phyloP scores from a whole-genome alignment of 2,329 filamentous ascomycete genomes.

The Epichloe sp. region DNA sequence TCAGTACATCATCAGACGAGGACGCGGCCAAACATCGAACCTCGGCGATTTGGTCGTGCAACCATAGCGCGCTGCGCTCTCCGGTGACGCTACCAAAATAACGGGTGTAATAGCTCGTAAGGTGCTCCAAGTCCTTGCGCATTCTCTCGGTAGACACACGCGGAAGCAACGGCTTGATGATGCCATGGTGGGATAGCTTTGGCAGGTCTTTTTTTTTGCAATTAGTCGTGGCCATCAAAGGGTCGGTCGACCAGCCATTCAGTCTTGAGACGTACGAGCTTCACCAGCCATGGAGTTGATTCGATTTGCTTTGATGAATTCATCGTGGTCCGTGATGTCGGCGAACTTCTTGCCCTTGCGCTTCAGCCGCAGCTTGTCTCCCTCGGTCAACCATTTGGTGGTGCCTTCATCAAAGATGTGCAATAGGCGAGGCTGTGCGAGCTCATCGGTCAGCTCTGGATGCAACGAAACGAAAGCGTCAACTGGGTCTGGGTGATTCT shows the following conservation, averaged over 20 bases:
- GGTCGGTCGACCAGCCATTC: neutral
- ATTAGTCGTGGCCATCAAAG: neutral
- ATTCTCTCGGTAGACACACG: constrained; percentile 51
- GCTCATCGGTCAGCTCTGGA: constrained; percentile 13
- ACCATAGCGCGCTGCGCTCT: constrained; percentile 20
- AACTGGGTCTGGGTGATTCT: constrained; percentile 16
- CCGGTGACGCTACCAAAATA: constrained; percentile 33
- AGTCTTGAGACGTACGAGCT: neutral
- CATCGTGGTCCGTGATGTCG: constrained; percentile 53
- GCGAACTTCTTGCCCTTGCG: constrained; percentile 57
- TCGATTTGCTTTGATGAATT: constrained; percentile 25
- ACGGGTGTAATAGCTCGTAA: constrained; percentile 47
- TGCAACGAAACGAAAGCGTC: constrained; percentile 15
- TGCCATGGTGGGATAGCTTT: constrained; percentile 33
- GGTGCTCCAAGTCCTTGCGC: constrained; percentile 47
- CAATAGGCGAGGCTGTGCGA: constrained; percentile 40
- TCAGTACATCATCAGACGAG: neutral
- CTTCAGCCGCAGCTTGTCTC: constrained; percentile 58
- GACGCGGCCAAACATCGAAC: constrained; percentile 5
- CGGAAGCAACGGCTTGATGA: constrained; percentile 41
- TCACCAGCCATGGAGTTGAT: constrained; percentile 12
- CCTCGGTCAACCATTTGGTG: constrained; percentile 55
- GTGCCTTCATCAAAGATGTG: constrained; percentile 50
- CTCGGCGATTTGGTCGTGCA: constrained; percentile 22
- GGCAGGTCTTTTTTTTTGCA: constrained; percentile 16